Base-by-base conservation (phyloP, 2,329 filamentous ascomycete species). In the Fusarium lateritium region DNA sequence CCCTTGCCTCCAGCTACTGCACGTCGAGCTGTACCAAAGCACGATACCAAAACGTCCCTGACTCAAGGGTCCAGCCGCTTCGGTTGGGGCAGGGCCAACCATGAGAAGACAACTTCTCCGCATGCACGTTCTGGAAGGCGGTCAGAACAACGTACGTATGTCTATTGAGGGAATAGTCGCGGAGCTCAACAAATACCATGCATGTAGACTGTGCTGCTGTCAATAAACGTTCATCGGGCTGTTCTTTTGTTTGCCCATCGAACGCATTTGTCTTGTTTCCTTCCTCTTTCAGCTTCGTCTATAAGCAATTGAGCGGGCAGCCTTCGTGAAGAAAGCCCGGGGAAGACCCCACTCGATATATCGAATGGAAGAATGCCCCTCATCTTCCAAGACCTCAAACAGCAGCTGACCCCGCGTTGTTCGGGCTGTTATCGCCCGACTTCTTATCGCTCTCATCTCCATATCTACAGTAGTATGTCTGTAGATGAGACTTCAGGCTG, bases 41-140 rank as follows among this genome's bases (percentile, higher is more conserved):
- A 68, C 45, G 33, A 67, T 66, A 39, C 36, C 26, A 44, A 56
- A 63, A 45, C 46, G 46, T 58, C 42, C 70, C 70, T 73, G 70
- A 72, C 70, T 72, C 70, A 72, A 68, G 64, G 64, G 52, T 63
- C 70, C 56, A 65, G 67, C 67, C 49, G 42, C 50, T 56, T 49
- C 28, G 38, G 36, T 42, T 54, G 24, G 31, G 33, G 53, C 39
- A 55, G 40, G 52, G 31, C 68, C 68, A 71, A 70, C 68, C 64
- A 65, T 34, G 52, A 36, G 42, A 33, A 53, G 49, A 56, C 59
- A 59, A 14, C 58, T 55, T 63, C 55, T 66, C 65, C 66, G 65
- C 65, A 70, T 65, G 31, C 50, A 52, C 43, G 47, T 71, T 71
- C 68, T 71, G 56, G 68, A 71, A 71, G 65, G 68, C 61, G 61